These are phyloP conservation scores for Suillus occidentalis DNA, from an alignment of 768 basidiomycete species.

Conservation along the genomic window DNA sequence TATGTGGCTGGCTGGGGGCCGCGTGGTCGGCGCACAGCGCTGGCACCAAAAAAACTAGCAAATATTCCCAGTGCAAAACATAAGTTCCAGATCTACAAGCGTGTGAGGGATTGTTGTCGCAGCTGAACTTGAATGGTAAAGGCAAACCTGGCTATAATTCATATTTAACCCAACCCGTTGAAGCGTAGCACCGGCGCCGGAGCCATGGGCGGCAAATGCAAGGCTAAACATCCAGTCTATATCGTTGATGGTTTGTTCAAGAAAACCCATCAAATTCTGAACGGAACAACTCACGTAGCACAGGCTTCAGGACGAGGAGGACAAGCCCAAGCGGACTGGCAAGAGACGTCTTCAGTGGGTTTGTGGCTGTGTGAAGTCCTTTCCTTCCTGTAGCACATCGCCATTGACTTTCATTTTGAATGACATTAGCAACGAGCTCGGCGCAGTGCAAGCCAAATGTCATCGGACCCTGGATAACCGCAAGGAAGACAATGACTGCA, in stretches of 20 bases:
- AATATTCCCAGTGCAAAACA: constrained; percentile 18
- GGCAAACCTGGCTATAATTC: constrained; percentile 28
- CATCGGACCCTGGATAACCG: constrained; percentile 27
- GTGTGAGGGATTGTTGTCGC: neutral
- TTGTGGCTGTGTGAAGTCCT: constrained; percentile 16
- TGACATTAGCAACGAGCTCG: constrained; percentile 28
- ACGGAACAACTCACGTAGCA: constrained; percentile 22
- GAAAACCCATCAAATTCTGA: neutral
- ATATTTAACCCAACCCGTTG: constrained; percentile 13
- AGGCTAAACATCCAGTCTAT: constrained; percentile 35
- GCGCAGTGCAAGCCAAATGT: constrained; percentile 30
- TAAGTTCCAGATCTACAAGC: constrained; percentile 27
- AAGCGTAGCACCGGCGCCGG: neutral
- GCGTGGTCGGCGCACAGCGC: constrained; percentile 16
- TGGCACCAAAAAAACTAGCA: constrained; percentile 14
- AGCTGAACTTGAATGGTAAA: neutral
- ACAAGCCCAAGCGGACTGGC: constrained; percentile 19
- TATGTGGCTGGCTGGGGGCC: constrained; percentile 34
- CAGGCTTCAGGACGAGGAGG: constrained; percentile 21
- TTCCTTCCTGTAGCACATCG: constrained; percentile 19
- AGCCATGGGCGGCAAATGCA: constrained; percentile 10
- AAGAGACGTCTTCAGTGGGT: constrained; percentile 25
- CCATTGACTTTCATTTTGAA: constrained; percentile 29
- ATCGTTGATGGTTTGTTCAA: neutral
- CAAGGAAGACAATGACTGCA: constrained; percentile 27